Base-by-base conservation (phyloP, 257 asterid species). In the Petunia axillaris region DNA sequence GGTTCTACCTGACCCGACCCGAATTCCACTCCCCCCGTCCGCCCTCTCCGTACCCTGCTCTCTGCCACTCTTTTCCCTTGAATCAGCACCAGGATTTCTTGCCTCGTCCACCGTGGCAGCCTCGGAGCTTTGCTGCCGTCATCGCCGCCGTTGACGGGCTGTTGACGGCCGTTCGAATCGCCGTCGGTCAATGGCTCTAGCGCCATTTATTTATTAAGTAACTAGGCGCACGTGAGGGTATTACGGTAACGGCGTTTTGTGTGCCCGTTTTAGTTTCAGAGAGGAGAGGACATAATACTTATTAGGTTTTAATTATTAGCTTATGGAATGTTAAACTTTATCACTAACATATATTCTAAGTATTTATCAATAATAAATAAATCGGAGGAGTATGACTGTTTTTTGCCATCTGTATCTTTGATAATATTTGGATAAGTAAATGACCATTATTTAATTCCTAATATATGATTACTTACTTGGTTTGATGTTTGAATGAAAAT, bases 91-190 rank as follows among this genome's bases (percentile, higher is more conserved):
- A 95, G 91, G 46, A 95, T 95, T 73, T 95, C 99, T 36, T 93
- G 98, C 73, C 96, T 78, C 0, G 98, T 95, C 99, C 98, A 95
- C 0, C 98, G 95, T 6, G 99, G 99, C 4, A 95, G 89, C 60
- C 98, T 85, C 1, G 92, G 91, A 5, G 91, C 82, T 57, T 88
- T 92, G 77, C 68, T 75, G 2, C 86, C 87, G 14, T 94, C 97
- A 10, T 91, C 91, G 81, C 68, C 82, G 64, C 85, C 91, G 59
- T 79, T 93, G 40, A 80, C 77, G 82, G 87, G 1, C 5, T 77
- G 78, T 53, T 87, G 91, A 89, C 93, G 93, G 85, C 89, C 89
- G 89, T 87, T 89, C 15, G 79, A 57, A 14, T 82, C 86, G 85
- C 87, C 93, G 89, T 89, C 91, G 86, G 85, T 82, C 83, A 90